Percentiles rank a stretch among this genome's conserved stretches.
Evolutionary conservation across 495 filamentous ascomycete species (phyloP).

Genomic region (Chaetomidium leptoderma): DNA sequence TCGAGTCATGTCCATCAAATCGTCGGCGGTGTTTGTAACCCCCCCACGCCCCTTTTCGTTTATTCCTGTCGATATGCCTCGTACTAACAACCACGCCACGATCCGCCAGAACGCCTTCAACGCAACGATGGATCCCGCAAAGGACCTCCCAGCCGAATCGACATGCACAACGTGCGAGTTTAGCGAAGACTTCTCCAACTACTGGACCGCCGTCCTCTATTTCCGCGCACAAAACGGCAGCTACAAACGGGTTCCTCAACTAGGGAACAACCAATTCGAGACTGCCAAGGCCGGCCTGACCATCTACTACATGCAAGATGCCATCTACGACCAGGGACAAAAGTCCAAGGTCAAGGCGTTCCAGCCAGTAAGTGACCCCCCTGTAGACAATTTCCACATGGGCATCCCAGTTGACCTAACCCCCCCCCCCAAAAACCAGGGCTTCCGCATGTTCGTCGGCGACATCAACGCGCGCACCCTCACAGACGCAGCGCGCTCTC

Average conservation of each 20-base stretch:
- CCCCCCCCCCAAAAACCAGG: background rate
- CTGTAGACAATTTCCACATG: too few species aligned
- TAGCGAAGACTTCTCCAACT: conserved; percentile 5
- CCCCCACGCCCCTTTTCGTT: too few species aligned
- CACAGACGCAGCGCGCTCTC: background rate
- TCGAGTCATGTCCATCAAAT: conserved; percentile 3
- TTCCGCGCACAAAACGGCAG: conserved; percentile 4
- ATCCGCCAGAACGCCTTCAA: background rate
- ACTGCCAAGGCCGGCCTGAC: background rate
- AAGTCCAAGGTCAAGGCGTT: background rate
- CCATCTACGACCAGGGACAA: conserved; percentile 2
- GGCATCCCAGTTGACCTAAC: background rate
- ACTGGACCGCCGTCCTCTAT: conserved; percentile 1
- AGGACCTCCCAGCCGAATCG: background rate
- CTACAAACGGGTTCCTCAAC: background rate
- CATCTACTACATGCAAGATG: conserved; percentile 5
- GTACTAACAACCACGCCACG: too few species aligned
- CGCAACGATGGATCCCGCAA: background rate
- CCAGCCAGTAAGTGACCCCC: background rate
- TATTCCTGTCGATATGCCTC: background rate
- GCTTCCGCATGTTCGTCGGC: conserved; percentile 7
- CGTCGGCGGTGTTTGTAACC: background rate
- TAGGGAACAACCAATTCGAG: background rate
- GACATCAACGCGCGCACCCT: background rate
- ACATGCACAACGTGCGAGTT: conserved; percentile 1